Evolutionary conservation across 805 yeast genomes (phyloP), one percentile per base, ranked within the genome.

Genomic region (Kodamaea restingae): DNA sequence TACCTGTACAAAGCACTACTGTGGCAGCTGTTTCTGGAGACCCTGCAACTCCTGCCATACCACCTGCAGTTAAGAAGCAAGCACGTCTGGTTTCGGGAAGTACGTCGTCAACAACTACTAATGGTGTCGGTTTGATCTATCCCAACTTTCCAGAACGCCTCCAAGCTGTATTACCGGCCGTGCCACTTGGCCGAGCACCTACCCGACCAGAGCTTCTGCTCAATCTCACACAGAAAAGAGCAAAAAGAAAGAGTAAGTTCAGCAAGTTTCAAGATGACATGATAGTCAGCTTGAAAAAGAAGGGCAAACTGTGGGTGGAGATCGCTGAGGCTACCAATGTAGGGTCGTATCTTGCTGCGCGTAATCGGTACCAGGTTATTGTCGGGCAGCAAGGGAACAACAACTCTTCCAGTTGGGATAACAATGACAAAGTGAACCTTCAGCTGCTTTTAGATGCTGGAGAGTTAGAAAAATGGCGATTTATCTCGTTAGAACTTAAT

Each of bases 311-410:
- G 1, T 84, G 93, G 91, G 78, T 75, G 4, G 87, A 82, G 44
- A 84, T 84, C 33, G 88, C 90, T 0, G 77, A 78, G 39, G 61
- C 67, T 3, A 74, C 86, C 2, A 71, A 74, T 3, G 82, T 83
- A 20, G 84, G 80, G 7, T 74, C 80, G 30, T 80, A 76, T 43
- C 61, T 84, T 28, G 87, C 91, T 0, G 91, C 90, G 0, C 62
- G 91, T 41, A 84, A 84, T 54, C 62, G 91, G 42, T 84, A 84
- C 50, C 91, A 84, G 58, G 91, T 84, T 3, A 69, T 84, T 35
- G 82, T 84, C 47, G 93, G 93, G 4, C 91, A 84, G 54, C 91
- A 84, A 51, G 91, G 91, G 3, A 65, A 65, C 44, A 83, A 84
- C 24, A 84, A 84, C 9, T 71, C 79, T 1, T 73, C 78, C 17